Percentiles rank a stretch among this genome's conserved stretches.
Conservation (phyloP, 1,284 basidiomycete species). For the Ceratorhiza oryzae-sativae region DNA sequence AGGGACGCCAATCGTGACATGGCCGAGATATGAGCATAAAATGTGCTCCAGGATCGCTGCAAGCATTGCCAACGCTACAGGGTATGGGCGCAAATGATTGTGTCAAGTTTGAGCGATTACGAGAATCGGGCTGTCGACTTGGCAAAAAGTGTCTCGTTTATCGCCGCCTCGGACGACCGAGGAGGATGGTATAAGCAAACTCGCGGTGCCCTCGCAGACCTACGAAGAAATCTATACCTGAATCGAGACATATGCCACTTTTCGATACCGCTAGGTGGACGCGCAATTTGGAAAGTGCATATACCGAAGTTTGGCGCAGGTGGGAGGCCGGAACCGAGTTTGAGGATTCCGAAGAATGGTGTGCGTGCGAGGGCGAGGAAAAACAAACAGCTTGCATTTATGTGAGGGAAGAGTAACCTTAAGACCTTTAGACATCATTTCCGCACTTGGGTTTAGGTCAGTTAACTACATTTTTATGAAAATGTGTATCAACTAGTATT, state of each 20-base stretch:
- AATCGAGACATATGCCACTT: conserved; percentile 58
- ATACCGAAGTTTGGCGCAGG: conserved; percentile 61
- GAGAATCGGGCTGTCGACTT: conserved; percentile 62
- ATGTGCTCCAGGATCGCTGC: conserved; percentile 69
- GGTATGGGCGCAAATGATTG: conserved; percentile 65
- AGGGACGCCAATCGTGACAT: conserved; percentile 66
- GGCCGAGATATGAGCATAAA: conserved; percentile 63
- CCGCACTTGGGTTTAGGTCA: conserved; percentile 13
- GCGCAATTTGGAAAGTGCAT: conserved; percentile 61
- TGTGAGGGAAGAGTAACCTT: conserved; percentile 52
- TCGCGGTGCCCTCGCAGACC: conserved; percentile 54
- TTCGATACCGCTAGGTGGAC: conserved; percentile 67
- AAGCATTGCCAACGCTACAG: conserved; percentile 64
- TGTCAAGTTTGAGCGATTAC: conserved; percentile 59
- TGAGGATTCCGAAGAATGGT: conserved; percentile 54
- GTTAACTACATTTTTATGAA: conserved; percentile 10
- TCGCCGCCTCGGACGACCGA: conserved; percentile 44
- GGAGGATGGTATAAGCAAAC: conserved; percentile 44
- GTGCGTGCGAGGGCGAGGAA: conserved; percentile 49
- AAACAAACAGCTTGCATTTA: conserved; percentile 54
- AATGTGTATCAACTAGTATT: conserved; percentile 36
- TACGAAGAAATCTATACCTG: conserved; percentile 60
- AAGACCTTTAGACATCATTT: not conserved
- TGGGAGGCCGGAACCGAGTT: conserved; percentile 63
- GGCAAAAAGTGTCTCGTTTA: conserved; percentile 54